Evolutionary conservation across 2,329 filamentous ascomycete genomes (phyloP).

Genomic region (Podosphaera fusca): DNA sequence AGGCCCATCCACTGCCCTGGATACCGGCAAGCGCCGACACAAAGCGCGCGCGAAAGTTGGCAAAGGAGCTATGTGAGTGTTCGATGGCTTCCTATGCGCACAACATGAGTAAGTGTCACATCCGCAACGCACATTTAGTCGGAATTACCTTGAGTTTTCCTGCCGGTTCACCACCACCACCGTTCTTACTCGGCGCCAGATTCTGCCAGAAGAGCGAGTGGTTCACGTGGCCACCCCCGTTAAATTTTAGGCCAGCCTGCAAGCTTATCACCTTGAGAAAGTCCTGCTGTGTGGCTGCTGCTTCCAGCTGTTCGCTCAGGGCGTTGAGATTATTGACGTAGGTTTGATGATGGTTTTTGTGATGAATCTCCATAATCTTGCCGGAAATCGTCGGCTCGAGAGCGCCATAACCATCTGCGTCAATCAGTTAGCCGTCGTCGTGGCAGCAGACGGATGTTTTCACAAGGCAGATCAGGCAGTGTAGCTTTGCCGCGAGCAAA

Average conservation of each 20-base stretch:
- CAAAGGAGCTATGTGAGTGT: slow-evolving; percentile 25
- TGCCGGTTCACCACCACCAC: slow-evolving; percentile 33
- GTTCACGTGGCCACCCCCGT: slow-evolving; percentile 44
- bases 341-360: slow-evolving; percentile 84
- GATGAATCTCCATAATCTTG: slow-evolving; percentile 91
- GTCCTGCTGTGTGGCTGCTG: slow-evolving; percentile 29
- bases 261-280: slow-evolving; percentile 28
- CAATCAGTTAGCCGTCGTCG: background rate
- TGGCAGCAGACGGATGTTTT: slow-evolving; percentile 9
- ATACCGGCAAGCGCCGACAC: slow-evolving; percentile 35
- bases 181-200: slow-evolving; percentile 40
- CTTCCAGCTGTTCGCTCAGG: slow-evolving; percentile 45
- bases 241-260: slow-evolving; percentile 39
- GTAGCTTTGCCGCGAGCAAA: slow-evolving; percentile 78
- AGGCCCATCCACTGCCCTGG: slow-evolving; percentile 35
- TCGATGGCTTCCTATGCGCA: slow-evolving; percentile 14
- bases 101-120: background rate
- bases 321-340: slow-evolving; percentile 81
- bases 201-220: slow-evolving; percentile 50
- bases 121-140: background rate
- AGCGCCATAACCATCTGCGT: slow-evolving; percentile 76
- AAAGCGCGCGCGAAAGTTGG: slow-evolving; percentile 31
- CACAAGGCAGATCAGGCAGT: slow-evolving; percentile 69
- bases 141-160: slow-evolving; percentile 22
- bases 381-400: slow-evolving; percentile 68